Evolutionary conservation across 169 alveolate species (phyloP).

Genomic region (Eimeria sp.): DNA sequence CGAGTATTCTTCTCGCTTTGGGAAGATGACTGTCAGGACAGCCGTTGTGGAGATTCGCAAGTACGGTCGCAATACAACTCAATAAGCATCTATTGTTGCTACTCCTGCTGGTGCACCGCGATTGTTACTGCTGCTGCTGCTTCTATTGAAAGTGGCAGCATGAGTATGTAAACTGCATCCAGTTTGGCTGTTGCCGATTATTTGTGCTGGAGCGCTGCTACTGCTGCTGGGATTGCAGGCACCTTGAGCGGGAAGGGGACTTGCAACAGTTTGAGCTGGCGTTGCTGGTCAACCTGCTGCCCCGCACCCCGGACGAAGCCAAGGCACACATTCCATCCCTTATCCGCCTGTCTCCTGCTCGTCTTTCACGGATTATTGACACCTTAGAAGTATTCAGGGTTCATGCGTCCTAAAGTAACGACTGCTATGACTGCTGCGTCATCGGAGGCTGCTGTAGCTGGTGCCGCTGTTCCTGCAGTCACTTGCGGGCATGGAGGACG

Average conservation of each 20-base stretch:
- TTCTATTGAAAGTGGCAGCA: background rate
- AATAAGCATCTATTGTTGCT: background rate
- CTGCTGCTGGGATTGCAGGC: slow-evolving; percentile 83
- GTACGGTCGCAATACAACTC: slow-evolving; percentile 81
- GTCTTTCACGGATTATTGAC: slow-evolving; percentile 85
- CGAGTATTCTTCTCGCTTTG: slow-evolving; percentile 90
- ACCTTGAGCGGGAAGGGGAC: slow-evolving; percentile 92
- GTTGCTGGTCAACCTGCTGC: slow-evolving; percentile 92
- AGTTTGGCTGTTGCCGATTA: background rate
- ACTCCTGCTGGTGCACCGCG: background rate
- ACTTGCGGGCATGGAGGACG: background rate
- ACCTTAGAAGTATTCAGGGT: slow-evolving; percentile 85
- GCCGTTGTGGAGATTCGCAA: slow-evolving; percentile 91
- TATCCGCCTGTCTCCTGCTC: slow-evolving; percentile 84
- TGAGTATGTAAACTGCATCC: background rate
- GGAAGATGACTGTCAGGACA: slow-evolving; percentile 89
- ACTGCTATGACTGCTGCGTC: background rate
- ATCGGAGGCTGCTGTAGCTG: background rate
- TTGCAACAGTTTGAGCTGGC: slow-evolving; percentile 95
- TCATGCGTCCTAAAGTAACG: slow-evolving; percentile 80
- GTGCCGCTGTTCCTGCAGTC: slow-evolving; percentile 7
- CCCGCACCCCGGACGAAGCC: slow-evolving; percentile 94
- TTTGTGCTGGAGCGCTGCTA: background rate
- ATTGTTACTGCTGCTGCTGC: slow-evolving; percentile 10
- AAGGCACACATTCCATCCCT: slow-evolving; percentile 89